Evolutionary conservation across 441 rosid genomes (phyloP).

Genomic region (Erysimum pusillum): DNA sequence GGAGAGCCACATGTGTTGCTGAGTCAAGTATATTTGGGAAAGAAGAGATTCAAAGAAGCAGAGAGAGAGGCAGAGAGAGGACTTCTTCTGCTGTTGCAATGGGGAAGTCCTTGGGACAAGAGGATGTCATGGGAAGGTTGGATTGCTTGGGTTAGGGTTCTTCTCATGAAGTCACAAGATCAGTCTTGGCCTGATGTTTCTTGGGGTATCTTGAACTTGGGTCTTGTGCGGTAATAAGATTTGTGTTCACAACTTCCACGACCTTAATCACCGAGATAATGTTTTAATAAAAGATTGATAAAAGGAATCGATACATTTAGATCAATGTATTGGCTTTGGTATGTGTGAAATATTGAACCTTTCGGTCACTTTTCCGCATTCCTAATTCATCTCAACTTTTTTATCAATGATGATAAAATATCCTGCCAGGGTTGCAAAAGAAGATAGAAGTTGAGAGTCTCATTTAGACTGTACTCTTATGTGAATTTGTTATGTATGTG

Average conservation of each 20-base stretch:
- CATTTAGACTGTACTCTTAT: no score
- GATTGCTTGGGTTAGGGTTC: constrained; percentile 88
- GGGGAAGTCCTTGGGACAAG: constrained; percentile 98
- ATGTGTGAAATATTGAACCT: not conserved
- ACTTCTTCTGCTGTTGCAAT: constrained; percentile 68
- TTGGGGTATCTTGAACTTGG: constrained; percentile 83
- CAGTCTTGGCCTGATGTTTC: constrained; percentile 81
- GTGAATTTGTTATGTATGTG: no score
- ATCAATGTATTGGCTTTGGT: constrained; percentile 18
- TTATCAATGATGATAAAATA: no score
- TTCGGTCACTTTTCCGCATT: not conserved
- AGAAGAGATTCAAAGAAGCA: constrained; percentile 75
- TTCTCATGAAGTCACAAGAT: constrained; percentile 78
- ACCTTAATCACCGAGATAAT: not conserved
- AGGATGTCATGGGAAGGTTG: constrained; percentile 96
- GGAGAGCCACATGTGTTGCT: constrained; percentile 87
- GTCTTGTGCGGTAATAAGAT: constrained; percentile 63
- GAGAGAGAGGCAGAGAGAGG: constrained; percentile 72
- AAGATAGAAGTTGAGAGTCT: no score
- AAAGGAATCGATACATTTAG: constrained; percentile 14
- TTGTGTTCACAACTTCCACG: not conserved
- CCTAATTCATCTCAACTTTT: not conserved
- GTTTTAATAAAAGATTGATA: constrained; percentile 9
- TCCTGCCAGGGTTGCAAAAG: no score
- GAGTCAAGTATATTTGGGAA: constrained; percentile 65